Evolutionary conservation across 768 basidiomycete species (phyloP).

Genomic region (Naganishia antarctica): DNA sequence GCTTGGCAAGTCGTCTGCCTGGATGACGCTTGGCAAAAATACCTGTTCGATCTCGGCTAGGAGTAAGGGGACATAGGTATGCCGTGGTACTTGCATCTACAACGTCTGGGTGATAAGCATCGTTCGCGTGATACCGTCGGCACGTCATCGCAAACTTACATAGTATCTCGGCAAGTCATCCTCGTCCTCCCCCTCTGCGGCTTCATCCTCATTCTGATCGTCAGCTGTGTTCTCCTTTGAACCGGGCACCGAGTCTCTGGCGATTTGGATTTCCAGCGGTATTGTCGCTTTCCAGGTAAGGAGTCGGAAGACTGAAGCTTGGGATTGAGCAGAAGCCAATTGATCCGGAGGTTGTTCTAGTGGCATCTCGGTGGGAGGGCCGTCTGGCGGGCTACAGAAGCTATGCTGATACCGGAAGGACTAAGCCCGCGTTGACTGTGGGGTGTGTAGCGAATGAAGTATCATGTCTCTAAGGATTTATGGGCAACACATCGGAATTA

Average conservation of each 20-base stretch:
- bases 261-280: constrained; percentile 19
- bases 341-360: background rate
- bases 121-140: background rate
- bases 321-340: background rate
- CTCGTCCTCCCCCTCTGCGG: constrained; percentile 1
- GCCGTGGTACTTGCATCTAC: constrained; percentile 66
- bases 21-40: constrained; percentile 75
- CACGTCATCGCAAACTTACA: constrained; percentile 12
- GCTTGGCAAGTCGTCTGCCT: background rate
- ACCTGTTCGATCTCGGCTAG: constrained; percentile 82
- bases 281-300: constrained; percentile 20
- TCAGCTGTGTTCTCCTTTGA: background rate
- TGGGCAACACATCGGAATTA: no score
- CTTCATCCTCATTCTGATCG: background rate
- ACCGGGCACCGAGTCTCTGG: background rate
- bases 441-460: no score
- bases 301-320: constrained; percentile 13
- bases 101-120: background rate
- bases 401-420: no score
- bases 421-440: no score
- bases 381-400: background rate
- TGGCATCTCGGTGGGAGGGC: background rate
- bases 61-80: constrained; percentile 86
- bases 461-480: no score
- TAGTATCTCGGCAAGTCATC: constrained; percentile 24